Evolutionary conservation across 257 asterid species (phyloP), one percentile per base, ranked within the genome.

Genomic region (Echium plantagineum): DNA sequence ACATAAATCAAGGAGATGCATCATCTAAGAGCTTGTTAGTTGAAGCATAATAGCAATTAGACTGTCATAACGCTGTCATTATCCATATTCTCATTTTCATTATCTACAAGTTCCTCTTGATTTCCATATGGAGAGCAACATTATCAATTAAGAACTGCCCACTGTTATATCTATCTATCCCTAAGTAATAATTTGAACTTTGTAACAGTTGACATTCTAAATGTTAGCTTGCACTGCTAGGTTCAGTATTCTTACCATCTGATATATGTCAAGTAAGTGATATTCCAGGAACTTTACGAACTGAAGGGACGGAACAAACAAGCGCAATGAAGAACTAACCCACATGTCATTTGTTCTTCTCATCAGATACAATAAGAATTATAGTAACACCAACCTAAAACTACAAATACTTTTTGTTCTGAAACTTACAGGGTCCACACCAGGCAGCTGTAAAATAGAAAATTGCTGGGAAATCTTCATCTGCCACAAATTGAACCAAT

Each of bases 381-480:
- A 53, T 28, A 7, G 57, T 15, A 42, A n/a, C 24, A 21, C 0
- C 57, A 53, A 52, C 15, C 22, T 31, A 24, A 1, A 28, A 31
- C 21, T 21, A 22, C 10, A 67, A 19, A 20, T 63, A 46, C 28
- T 19, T n/a, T 52, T 32, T 60, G 21, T 19, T 6, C 31, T 58
- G 62, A 42, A 52, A 68, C 94, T 86, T 86, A 93, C 99, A 93
- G 60, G 99, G 99, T 58, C 87, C 95, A 67, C 99, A 93, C 99
- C 99, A 93, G 76, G 70, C 95, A 22, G 99, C 99, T 5, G 99
- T 93, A 54, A 84, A 93, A 83, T 93, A 93, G 80, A 93, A 89
- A 72, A 91, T 66, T 9, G 96, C 84, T 16, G 96, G 96, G 78
- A 81, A 74, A 32, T 88, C 83, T 64, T 93, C 99, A 67, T 84